Conservation (phyloP, 2,329 filamentous ascomycete species). For the Dothidotthia symphoricarpi region DNA sequence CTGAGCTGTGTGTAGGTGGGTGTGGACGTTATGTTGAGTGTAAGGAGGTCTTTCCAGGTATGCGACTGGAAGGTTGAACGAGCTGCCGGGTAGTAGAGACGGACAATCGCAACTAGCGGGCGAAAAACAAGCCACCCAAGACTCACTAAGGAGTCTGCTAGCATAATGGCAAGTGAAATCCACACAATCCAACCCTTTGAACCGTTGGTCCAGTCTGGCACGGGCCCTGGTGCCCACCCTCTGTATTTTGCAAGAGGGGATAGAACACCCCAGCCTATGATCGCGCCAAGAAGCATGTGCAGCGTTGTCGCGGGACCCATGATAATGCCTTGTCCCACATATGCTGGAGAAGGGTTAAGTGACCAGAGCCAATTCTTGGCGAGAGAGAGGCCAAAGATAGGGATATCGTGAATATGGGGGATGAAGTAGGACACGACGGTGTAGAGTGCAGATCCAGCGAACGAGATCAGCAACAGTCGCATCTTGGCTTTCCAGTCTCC, state of each 20-base stretch:
- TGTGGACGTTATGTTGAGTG: constrained; percentile 34
- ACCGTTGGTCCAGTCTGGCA: constrained; percentile 84
- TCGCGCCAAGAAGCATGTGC: constrained; percentile 89
- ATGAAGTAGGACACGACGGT: constrained; percentile 89
- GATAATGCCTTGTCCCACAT: constrained; percentile 95
- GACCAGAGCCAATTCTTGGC: constrained; percentile 90
- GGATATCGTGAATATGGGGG: constrained; percentile 79
- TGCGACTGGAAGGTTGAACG: constrained; percentile 31
- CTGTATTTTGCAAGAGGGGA: constrained; percentile 82
- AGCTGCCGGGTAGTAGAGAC: constrained; percentile 38
- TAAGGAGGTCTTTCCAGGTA: constrained; percentile 38
- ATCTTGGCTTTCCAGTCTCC: constrained; percentile 63
- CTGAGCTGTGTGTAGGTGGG: constrained; percentile 43
- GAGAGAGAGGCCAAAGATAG: constrained; percentile 73
- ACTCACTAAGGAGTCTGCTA: constrained; percentile 87
- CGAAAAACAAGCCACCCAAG: constrained; percentile 73
- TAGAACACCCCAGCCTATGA: constrained; percentile 86
- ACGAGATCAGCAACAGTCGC: constrained; percentile 58
- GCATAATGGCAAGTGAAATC: constrained; percentile 94
- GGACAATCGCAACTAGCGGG: constrained; percentile 55
- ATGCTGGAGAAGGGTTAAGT: constrained; percentile 93
- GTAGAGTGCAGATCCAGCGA: constrained; percentile 57
- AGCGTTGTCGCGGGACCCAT: constrained; percentile 95
- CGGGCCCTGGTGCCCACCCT: constrained; percentile 86
- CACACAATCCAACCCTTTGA: constrained; percentile 99